A percentile compares a stretch with the other conserved stretches of the same genome.
Conservation (phyloP, 495 filamentous ascomycete genomes). For the Alectoria sarmentosa region DNA sequence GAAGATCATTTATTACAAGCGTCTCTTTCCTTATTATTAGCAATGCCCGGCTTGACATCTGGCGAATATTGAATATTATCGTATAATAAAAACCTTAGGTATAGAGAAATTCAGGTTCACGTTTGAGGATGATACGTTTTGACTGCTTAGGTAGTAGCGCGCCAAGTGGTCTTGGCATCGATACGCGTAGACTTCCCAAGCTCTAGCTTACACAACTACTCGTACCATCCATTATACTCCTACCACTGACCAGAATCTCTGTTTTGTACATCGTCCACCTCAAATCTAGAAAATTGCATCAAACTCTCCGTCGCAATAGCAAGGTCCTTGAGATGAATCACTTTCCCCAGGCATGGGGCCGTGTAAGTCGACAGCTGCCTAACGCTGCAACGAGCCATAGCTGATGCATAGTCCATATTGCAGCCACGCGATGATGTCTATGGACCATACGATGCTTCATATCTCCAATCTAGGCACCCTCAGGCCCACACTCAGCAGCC, state of each 20-base stretch:
- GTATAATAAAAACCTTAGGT: too few relatives aligned
- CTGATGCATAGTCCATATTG: conserved; percentile 25
- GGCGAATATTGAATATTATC: too few relatives aligned
- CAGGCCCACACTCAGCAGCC: conserved; percentile 84
- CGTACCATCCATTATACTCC: not conserved
- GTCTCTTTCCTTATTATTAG: too few relatives aligned
- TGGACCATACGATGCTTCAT: conserved; percentile 81
- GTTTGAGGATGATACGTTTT: too few relatives aligned
- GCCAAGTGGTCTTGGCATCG: conserved; percentile 1
- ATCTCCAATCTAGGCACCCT: conserved; percentile 62
- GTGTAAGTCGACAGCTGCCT: conserved; percentile 53
- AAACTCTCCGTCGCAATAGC: not conserved
- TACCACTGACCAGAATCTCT: not conserved
- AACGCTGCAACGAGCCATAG: conserved; percentile 23
- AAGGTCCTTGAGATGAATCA: conserved; percentile 64
- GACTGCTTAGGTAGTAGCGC: too few relatives aligned
- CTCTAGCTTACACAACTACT: not conserved
- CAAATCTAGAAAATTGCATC: not conserved
- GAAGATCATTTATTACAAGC: too few relatives aligned
- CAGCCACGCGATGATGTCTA: conserved; percentile 95
- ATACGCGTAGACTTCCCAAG: not conserved
- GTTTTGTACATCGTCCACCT: not conserved
- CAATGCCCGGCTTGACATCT: too few relatives aligned
- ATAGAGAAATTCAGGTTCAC: too few relatives aligned
- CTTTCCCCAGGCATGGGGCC: conserved; percentile 91